Conservation (phyloP, 306 rosid species). For the Oxytropis ochrocephala region DNA sequence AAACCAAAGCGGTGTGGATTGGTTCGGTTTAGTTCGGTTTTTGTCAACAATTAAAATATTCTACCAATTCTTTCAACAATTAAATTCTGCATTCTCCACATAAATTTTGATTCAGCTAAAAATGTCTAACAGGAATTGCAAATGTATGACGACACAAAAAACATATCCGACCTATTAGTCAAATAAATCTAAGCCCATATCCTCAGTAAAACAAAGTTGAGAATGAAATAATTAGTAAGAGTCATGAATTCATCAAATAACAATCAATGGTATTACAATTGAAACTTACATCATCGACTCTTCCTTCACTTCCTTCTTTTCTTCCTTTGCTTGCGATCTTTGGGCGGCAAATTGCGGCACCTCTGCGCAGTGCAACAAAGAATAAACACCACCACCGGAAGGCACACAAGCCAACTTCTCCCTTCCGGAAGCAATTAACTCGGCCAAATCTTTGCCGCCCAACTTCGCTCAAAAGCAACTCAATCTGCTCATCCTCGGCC, state of each 20-base stretch:
- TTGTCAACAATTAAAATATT: no score
- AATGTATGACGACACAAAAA: background rate
- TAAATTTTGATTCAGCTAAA: constrained; percentile 10
- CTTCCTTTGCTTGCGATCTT: constrained; percentile 61
- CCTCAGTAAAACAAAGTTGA: constrained; percentile 34
- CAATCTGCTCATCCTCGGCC: no score
- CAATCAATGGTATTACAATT: background rate
- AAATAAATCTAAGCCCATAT: constrained; percentile 72
- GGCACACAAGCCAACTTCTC: constrained; percentile 56
- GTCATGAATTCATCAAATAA: no score
- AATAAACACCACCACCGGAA: constrained; percentile 38
- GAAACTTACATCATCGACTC: constrained; percentile 62
- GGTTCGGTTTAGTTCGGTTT: no score
- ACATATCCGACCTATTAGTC: constrained; percentile 26
- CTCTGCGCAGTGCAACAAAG: constrained; percentile 31
- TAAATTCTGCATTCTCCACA: no score
- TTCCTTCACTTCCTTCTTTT: constrained; percentile 71
- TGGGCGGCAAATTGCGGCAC: constrained; percentile 24
- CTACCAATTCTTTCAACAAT: no score
- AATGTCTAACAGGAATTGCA: background rate
- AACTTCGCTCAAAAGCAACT: no score
- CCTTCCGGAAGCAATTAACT: constrained; percentile 52
- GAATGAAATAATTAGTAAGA: no score
- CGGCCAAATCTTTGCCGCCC: no score
- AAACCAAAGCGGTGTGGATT: no score